Percentiles rank a stretch among this genome's conserved stretches.
Conservation (phyloP, 805 yeast genomes). For the Brettanomyces bruxellensis region DNA sequence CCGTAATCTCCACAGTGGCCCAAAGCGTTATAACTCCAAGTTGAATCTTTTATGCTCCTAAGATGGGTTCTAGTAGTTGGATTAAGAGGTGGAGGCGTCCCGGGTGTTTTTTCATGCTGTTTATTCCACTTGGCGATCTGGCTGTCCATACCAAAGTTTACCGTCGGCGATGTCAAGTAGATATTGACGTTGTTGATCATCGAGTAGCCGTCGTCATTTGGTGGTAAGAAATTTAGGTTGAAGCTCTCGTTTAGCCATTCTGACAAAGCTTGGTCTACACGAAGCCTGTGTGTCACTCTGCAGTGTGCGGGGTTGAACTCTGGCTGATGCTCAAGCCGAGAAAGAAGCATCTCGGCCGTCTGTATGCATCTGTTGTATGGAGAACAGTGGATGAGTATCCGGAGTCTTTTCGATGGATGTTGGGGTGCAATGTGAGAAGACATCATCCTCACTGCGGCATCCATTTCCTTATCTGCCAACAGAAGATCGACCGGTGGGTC, state of each 20-base stretch:
- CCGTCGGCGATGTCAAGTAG: conserved; percentile 21
- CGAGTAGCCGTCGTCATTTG: conserved; percentile 36
- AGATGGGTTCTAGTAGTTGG: conserved; percentile 11
- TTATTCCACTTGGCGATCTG: no score
- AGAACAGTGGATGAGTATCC: conserved; percentile 28
- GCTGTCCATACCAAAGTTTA: conserved; percentile 8
- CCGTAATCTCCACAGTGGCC: conserved; percentile 37
- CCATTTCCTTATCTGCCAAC: conserved; percentile 19
- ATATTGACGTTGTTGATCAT: conserved; percentile 30
- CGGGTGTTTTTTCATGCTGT: conserved; percentile 5
- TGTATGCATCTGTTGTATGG: conserved; percentile 38
- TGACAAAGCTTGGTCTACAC: conserved; percentile 32
- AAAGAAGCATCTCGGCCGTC: conserved; percentile 26
- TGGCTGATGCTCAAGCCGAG: conserved; percentile 8
- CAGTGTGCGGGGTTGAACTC: conserved; percentile 1
- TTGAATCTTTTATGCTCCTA: conserved; percentile 16
- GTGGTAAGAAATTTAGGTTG: conserved; percentile 31
- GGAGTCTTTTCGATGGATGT: conserved; percentile 2
- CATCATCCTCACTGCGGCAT: conserved; percentile 18
- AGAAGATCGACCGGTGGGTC: conserved; percentile 26
- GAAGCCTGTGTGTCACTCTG: conserved; percentile 14
- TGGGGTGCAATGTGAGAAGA: conserved; percentile 14
- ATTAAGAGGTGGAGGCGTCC: conserved; percentile 7
- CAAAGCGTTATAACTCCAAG: conserved; percentile 26
- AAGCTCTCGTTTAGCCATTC: conserved; percentile 36